A percentile compares a stretch with the other conserved stretches of the same genome.
Conservation (phyloP, 441 rosid species). For the Corymbia citriodora region DNA sequence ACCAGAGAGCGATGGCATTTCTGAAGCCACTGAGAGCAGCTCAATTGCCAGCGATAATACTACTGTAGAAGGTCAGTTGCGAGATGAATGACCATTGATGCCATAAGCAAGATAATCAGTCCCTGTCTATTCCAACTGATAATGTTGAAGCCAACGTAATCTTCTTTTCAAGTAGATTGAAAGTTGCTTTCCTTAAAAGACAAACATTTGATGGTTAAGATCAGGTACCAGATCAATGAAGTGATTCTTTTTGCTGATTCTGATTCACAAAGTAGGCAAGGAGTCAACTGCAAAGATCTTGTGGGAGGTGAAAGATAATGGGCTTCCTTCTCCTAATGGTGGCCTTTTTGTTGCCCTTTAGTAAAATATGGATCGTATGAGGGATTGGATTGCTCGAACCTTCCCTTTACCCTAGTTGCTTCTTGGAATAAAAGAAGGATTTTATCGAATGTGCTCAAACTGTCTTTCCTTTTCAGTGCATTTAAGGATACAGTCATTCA, state of each 20-base stretch:
- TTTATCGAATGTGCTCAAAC: neutral
- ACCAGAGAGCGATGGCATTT: constrained; percentile 7
- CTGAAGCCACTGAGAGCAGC: constrained; percentile 1
- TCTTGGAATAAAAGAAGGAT: neutral
- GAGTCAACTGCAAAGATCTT: neutral
- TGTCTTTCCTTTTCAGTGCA: neutral
- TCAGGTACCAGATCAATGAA: neutral
- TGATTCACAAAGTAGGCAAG: neutral
- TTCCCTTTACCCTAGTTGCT: neutral
- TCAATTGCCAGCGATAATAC: neutral
- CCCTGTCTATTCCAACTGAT: neutral
- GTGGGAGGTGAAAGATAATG: neutral
- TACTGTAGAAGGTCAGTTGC: constrained; percentile 12
- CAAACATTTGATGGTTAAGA: neutral
- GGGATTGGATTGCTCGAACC: neutral
- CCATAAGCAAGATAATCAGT: too few relatives aligned
- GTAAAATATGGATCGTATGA: neutral
- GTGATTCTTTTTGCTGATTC: neutral
- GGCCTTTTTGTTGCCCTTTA: neutral
- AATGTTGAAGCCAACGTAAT: neutral
- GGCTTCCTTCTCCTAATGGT: neutral
- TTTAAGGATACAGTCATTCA: neutral
- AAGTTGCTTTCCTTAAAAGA: neutral
- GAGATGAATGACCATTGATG: neutral
- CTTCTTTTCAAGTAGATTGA: neutral